Evolutionary conservation across 371 early-diverging fungal genomes (phyloP).

Genomic region (Zopfochytrium polystomum): DNA sequence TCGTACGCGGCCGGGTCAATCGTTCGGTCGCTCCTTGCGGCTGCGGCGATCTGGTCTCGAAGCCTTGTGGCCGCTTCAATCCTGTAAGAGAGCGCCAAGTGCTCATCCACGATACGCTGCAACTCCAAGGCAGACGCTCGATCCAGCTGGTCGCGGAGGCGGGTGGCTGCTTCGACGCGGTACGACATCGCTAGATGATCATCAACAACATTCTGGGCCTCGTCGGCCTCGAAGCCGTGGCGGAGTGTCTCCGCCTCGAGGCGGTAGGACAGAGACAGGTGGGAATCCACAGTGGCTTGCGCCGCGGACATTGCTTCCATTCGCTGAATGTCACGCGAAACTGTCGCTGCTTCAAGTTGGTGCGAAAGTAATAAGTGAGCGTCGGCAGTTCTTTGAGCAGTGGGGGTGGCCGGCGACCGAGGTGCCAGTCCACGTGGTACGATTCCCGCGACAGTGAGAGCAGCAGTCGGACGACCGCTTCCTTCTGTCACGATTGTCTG

Average conservation of each 20-base stretch:
- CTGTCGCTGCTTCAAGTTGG: constrained; percentile 9
- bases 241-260: constrained; percentile 2
- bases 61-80: no score
- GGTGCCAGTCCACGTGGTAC: no score
- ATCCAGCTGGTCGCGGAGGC: neutral
- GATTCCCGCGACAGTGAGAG: no score
- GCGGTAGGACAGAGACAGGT: constrained; percentile 3
- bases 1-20: neutral
- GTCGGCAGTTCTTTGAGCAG: no score
- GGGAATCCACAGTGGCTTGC: constrained; percentile 12
- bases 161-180: neutral
- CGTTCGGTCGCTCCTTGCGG: no score
- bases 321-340: neutral
- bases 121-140: neutral
- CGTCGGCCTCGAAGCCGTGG: neutral
- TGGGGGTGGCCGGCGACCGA: no score
- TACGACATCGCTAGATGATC: neutral
- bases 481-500: no score
- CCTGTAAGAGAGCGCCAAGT: neutral
- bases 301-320: neutral
- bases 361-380: constrained; percentile 14
- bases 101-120: neutral
- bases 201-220: neutral
- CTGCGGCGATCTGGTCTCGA: no score
- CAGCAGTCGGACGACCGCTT: no score